Base-by-base conservation (phyloP, 306 rosid species). In the Luffa aegyptiaca region DNA sequence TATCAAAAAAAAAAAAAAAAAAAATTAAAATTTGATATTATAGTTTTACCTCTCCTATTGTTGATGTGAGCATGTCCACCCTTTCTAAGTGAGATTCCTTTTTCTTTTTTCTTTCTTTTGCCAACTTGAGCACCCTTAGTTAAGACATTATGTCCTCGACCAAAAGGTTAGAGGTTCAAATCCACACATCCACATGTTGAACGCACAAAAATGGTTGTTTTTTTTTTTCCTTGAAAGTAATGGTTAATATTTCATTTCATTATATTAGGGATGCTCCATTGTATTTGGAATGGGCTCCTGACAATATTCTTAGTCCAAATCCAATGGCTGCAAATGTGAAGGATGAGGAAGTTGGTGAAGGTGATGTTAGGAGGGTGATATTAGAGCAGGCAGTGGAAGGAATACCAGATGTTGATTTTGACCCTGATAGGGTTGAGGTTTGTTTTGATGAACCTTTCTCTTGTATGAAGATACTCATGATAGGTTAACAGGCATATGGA, bases 271-370 rank as follows among this genome's bases (percentile, higher is more conserved):
- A 90, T 89, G 91, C 88, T 61, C 99, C 99, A 6, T 83, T 92
- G 69, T 95, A 92, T 86, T 85, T 95, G 91, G 97, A 95, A 81
- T 91, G 97, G 97, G 97, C 97, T 78, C 99, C 99, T 73, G 86
- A 84, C 56, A 80, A 89, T 86, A 53, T 95, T 85, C 97, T 95
- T 75, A 77, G 64, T 81, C 89, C 68, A 82, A 84, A 81, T 85
- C 69, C 89, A 80, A 84, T 75, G 62, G 66, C 88, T 51, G 83
- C 71, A 77, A 75, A 81, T 75, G 95, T 86, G 77, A 82, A 80
- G 82, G 80, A 68, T 49, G 69, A 56, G 75, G 81, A 80, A 72
- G 68, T 71, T 80, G 92, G 88, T 82, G 94, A 85, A 82, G 84
- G 78, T 76, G 98, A 90, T 84, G 93, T 81, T 82, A 92, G 89